Evolutionary conservation across 495 filamentous ascomycete genomes (phyloP), one percentile per base, ranked within the genome.

Genomic region (Chaetomium cochliodes): DNA sequence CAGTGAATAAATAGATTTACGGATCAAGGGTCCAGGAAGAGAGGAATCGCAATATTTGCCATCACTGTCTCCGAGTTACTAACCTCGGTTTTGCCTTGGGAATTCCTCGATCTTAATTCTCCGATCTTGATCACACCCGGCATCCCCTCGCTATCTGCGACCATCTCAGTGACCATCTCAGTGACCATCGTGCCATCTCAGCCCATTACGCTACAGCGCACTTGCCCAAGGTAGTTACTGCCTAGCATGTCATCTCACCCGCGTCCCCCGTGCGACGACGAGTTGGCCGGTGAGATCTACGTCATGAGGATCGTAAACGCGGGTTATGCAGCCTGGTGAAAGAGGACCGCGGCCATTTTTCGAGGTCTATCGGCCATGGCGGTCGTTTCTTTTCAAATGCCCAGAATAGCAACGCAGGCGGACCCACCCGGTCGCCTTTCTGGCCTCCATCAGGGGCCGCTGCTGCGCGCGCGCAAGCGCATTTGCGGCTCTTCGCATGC

Each of bases 401-500:
- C 44, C 46, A 51, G 58, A 51, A 50, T 50, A 50, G 58, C 41
- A 60, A 23, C 44, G 8, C 44, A 47, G 44, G 5, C 0, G 7
- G 47, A 28, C 33, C 58, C 58, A 61, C 58, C 30, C 12, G 58
- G 58, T 16, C 58, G 58, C 47, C 28, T 33, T 8, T 52, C 47
- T 33, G 58, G 47, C 47, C 58, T 15, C 46, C 23, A 47, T 47
- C 44, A 49, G 42, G 58, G 42, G 39, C 37, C 15, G n/a, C n/a
- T 0, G 41, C 3, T 15, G 46, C n/a, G 28, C 9, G 26, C 13
- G 47, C 42, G 18, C n/a, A n/a, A n/a, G n/a, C n/a, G n/a, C n/a
- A n/a, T n/a, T n/a, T 61, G 47, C 58, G 58, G 58, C 47, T 60
- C 42, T 60, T 60, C 58, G 30, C 23, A 47, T 47, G 56, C 56